These are phyloP conservation scores for Aotearoamyces nothofagi DNA, from an alignment of 2,329 filamentous ascomycete species.

Conservation along the genomic window DNA sequence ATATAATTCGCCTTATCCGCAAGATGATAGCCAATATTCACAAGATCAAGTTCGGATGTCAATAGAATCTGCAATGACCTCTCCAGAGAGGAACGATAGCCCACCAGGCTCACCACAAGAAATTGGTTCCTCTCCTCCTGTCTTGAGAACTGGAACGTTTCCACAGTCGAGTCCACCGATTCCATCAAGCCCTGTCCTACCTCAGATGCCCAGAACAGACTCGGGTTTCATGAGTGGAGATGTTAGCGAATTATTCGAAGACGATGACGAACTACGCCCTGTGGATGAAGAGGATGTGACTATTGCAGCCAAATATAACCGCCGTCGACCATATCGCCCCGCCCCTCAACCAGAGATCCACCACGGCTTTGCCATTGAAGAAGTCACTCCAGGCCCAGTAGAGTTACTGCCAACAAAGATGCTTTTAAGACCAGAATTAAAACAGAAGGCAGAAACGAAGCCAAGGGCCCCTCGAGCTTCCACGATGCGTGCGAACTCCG, in stretches of 20 bases:
- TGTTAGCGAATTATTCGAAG: slow-evolving; percentile 39
- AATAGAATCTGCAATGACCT: slow-evolving; percentile 29
- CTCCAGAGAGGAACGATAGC: slow-evolving; percentile 30
- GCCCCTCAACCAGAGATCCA: slow-evolving; percentile 6
- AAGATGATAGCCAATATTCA: slow-evolving; percentile 19
- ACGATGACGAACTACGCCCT: slow-evolving; percentile 23
- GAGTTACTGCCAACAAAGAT: slow-evolving; percentile 24
- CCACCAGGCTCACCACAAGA: slow-evolving; percentile 58
- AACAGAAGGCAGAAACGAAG: slow-evolving; percentile 17
- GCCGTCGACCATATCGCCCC: slow-evolving; percentile 6
- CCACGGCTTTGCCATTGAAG: slow-evolving; percentile 19
- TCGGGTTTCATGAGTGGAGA: slow-evolving; percentile 80
- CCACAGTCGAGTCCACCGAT: slow-evolving; percentile 69
- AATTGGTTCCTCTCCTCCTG: slow-evolving; percentile 80
- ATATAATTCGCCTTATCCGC: slow-evolving; percentile 25
- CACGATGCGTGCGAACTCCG: slow-evolving; percentile 9
- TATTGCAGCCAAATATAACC: slow-evolving; percentile 19
- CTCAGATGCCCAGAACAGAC: slow-evolving; percentile 43
- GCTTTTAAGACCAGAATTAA: slow-evolving; percentile 15
- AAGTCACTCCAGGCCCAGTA: slow-evolving; percentile 22
- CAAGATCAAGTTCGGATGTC: slow-evolving; percentile 18
- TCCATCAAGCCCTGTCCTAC: slow-evolving; percentile 44
- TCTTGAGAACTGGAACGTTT: slow-evolving; percentile 51
- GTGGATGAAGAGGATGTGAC: slow-evolving; percentile 22
- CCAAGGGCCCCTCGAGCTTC: slow-evolving; percentile 19